Percentiles rank a stretch among this genome's conserved stretches.
Evolutionary conservation across 768 basidiomycete species (phyloP).

Genomic region (Amylocystis lapponica): DNA sequence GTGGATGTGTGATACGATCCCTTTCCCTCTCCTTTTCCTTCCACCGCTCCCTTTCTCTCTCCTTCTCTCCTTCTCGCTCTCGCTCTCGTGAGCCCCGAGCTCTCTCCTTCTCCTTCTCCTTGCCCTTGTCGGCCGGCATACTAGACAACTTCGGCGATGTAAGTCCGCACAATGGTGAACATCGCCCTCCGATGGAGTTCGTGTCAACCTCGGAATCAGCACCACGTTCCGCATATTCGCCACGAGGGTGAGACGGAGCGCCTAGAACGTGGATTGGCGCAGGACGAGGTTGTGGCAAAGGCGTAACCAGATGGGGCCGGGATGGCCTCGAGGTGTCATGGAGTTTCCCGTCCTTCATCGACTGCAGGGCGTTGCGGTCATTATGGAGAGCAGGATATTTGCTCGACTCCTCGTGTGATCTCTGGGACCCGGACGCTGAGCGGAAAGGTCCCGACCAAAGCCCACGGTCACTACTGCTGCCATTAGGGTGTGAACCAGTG

Average conservation of each 20-base stretch:
- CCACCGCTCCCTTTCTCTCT: conserved; percentile 5
- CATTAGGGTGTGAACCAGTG: no score
- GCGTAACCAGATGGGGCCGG: conserved; percentile 7
- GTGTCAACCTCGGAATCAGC: conserved; percentile 12
- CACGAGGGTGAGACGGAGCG: conserved; percentile 13
- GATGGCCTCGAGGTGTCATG: conserved; percentile 1
- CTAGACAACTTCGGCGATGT: conserved; percentile 16
- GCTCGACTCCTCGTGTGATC: conserved; percentile 6
- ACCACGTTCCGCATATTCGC: conserved; percentile 6
- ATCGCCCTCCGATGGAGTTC: conserved; percentile 23
- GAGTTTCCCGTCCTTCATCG: conserved; percentile 1
- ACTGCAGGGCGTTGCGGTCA: conserved; percentile 6
- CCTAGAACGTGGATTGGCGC: conserved; percentile 14
- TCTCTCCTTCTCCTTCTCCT: conserved; percentile 17
- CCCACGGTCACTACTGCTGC: conserved; percentile 2
- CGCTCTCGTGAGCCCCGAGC: conserved; percentile 10
- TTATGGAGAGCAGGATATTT: conserved; percentile 7
- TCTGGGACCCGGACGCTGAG: conserved; percentile 12
- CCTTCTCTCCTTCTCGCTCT: conserved; percentile 19
- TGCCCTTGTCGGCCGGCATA: conserved; percentile 18
- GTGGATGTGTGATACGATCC: conserved; percentile 20
- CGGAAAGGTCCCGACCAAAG: conserved; percentile 9
- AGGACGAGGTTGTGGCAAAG: conserved; percentile 11
- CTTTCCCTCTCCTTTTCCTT: conserved; percentile 14
- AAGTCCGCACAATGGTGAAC: conserved; percentile 29